A percentile compares a stretch with the other conserved stretches of the same genome.
phyloP scores from a whole-genome alignment of 2,329 filamentous ascomycete species.

The Apiospora saccharicola region DNA sequence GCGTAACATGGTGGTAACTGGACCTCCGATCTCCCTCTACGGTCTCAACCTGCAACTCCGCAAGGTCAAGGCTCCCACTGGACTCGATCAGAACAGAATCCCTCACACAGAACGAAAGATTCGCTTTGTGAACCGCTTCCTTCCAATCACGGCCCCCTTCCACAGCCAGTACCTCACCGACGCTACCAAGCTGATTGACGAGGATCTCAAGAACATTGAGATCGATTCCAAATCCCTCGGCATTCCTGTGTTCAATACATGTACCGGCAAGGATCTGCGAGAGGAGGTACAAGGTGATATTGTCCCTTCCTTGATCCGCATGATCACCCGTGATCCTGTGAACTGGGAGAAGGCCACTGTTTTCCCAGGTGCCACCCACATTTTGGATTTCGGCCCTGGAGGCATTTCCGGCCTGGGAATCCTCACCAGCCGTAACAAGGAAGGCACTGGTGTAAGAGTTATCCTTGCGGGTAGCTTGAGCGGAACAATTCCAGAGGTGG shows the following conservation, averaged over 20 bases:
- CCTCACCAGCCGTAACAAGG: slow-evolving; percentile 98
- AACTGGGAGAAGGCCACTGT: slow-evolving; percentile 96
- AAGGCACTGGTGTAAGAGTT: slow-evolving; percentile 95
- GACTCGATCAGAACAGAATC: slow-evolving; percentile 91
- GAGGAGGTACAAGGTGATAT: slow-evolving; percentile 76
- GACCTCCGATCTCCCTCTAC: slow-evolving; percentile 93
- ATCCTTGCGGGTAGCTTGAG: slow-evolving; percentile 94
- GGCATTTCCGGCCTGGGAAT: slow-evolving; percentile 96
- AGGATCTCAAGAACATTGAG: slow-evolving; percentile 83
- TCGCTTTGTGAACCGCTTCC: slow-evolving; percentile 94
- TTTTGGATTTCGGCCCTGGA: slow-evolving; percentile 95
- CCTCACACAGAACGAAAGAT: slow-evolving; percentile 96
- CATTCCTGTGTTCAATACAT: slow-evolving; percentile 90
- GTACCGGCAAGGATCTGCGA: slow-evolving; percentile 85
- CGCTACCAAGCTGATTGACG: slow-evolving; percentile 82
- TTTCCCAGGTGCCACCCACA: slow-evolving; percentile 90
- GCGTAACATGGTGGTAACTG: slow-evolving; percentile 95
- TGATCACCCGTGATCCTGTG: slow-evolving; percentile 94
- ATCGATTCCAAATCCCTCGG: slow-evolving; percentile 78
- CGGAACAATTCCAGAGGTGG: slow-evolving; percentile 87
- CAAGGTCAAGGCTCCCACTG: slow-evolving; percentile 98
- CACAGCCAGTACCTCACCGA: slow-evolving; percentile 93
- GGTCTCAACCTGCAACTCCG: slow-evolving; percentile 94
- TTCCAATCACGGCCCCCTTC: slow-evolving; percentile 97
- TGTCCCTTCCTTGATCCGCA: slow-evolving; percentile 83